Evolutionary conservation across 2,329 filamentous ascomycete species (phyloP), one percentile per base, ranked within the genome.

Genomic region (Cercospora brassicicola): DNA sequence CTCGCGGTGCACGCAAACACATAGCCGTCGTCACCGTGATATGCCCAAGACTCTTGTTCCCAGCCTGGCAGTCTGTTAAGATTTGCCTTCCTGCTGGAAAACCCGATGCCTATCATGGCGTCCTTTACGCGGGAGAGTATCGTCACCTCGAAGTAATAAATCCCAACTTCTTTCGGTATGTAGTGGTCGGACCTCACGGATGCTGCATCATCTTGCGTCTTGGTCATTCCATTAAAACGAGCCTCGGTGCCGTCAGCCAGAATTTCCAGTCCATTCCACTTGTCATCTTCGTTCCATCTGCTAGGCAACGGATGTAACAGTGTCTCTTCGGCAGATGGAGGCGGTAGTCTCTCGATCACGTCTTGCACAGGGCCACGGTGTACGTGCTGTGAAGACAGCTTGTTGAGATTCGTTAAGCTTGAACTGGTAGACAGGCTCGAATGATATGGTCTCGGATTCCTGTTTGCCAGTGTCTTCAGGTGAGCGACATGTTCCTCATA

Each of bases 71-170:
- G 82, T 71, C 87, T 81, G 71, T 86, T 87, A 36, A 89, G 78
- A 2, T 84, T 84, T 13, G 87, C 87, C 75, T 88, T 88, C 31
- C 80, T 80, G 18, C 84, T 85, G 0, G 86, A 87, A 76, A 90
- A 89, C 5, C 88, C 88, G 64, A 90, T 83, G 13, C 86, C 87
- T 70, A 85, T 83, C 72, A 82, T 76, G 45, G 82, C 74, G 74
- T 91, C 90, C 76, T 90, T 89, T 62, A 87, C 87, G 75, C 89
- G 88, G 7, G 88, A 87, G 61, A 89, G 78, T 59, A 92, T 86
- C 8, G 86, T 87, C 36, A 89, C 84, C 75, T 99, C 95, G 76
- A 89, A 99, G 79, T 99, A 99, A 79, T 97, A 99, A 68, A 99
- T 90, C 1, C 95, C 95, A 73, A 92, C 95, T 76, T 96, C 91